Evolutionary conservation across 441 rosid species (phyloP).

Genomic region (Gossypium trilobum): DNA sequence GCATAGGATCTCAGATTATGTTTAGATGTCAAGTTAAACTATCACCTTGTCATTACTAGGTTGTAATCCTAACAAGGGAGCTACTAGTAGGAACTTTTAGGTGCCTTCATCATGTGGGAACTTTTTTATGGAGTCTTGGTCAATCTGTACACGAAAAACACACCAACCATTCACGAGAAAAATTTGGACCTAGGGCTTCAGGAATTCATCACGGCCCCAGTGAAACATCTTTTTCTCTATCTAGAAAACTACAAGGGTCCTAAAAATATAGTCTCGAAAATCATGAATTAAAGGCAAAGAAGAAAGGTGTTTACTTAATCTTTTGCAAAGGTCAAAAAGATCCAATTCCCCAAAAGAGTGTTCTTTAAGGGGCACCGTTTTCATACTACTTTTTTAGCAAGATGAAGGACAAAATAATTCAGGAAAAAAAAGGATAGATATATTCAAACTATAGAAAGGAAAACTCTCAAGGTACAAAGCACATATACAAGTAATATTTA

Average conservation of each 20-base stretch:
- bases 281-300: conserved; percentile 23
- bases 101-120: background rate
- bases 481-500: background rate
- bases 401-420: background rate
- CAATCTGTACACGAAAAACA: conserved; percentile 12
- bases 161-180: conserved; percentile 23
- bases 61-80: background rate
- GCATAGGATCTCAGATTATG: background rate
- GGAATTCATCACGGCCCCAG: conserved; percentile 18
- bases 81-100: background rate
- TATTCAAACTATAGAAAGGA: background rate
- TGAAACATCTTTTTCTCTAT: background rate
- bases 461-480: background rate
- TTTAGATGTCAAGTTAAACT: background rate
- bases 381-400: conserved; percentile 13
- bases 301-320: conserved; percentile 28
- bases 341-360: conserved; percentile 37
- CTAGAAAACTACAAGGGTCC: background rate
- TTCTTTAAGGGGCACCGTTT: conserved; percentile 26
- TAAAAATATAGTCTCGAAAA: conserved; percentile 14
- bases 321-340: conserved; percentile 37
- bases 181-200: conserved; percentile 15
- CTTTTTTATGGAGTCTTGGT: background rate
- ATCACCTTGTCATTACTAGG: background rate
- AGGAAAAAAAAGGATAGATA: background rate